These are phyloP conservation scores for Rhodomyrtus tomentosa DNA, from an alignment of 345 rosid genomes.

Conservation along the genomic window DNA sequence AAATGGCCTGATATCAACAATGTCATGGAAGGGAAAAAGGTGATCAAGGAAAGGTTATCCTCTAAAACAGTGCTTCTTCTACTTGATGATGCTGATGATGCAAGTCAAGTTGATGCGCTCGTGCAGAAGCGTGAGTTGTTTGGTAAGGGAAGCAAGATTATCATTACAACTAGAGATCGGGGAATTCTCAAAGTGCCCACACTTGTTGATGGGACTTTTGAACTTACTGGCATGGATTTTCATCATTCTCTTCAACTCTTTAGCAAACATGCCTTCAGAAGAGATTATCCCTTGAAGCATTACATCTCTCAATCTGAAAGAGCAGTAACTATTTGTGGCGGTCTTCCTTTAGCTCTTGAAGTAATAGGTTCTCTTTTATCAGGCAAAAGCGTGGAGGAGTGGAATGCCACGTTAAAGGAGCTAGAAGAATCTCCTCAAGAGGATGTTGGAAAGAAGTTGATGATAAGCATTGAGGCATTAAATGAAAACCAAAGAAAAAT, in stretches of 20 bases:
- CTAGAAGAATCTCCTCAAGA: neutral
- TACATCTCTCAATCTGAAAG: no score
- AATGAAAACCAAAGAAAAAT: neutral
- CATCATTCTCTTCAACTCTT: no score
- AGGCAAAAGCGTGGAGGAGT: neutral
- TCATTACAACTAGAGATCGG: neutral
- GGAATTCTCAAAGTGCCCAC: neutral
- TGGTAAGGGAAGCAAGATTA: neutral
- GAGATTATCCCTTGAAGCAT: no score
- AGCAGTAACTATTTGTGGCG: neutral
- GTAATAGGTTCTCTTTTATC: neutral
- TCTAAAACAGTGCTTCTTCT: neutral
- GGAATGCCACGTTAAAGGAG: neutral
- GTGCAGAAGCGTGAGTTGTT: neutral
- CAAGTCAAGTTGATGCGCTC: neutral
- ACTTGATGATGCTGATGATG: neutral
- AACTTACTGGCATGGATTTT: no score
- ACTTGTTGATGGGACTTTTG: no score
- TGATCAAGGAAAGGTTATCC: neutral
- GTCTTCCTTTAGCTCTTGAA: neutral
- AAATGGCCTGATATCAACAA: neutral
- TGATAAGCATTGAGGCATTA: neutral
- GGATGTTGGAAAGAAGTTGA: neutral
- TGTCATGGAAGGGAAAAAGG: neutral
- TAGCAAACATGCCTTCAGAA: no score